Base-by-base conservation (phyloP, 1,139 yeast genomes). In the Diutina rugosa region DNA sequence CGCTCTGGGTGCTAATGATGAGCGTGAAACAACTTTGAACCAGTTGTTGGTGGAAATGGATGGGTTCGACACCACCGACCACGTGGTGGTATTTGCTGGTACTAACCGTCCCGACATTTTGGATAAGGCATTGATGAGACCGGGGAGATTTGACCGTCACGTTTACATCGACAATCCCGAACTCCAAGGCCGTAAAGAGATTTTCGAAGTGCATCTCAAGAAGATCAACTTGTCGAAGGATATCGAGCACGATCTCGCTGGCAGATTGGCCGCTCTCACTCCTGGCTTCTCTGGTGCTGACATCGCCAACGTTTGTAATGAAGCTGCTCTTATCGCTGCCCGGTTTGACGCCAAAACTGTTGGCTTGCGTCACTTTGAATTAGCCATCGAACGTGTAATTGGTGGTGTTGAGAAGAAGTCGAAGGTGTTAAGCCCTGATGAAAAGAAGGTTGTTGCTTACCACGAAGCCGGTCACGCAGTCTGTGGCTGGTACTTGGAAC, bases 401-500 rank as follows among this genome's bases (percentile, higher is more conserved):
- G 98, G 97, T 8, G 99, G 99, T 48, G 74, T 93, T 60, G 99
- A 93, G 70, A 89, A 89, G 76, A 91, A 91, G 69, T 82, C 95
- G 4, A 84, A 88, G 65, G 84, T 93, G 10, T 76, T 93, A 61
- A 82, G 87, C 35, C 84, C 87, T 6, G 93, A 87, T 59, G 97
- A 93, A 70, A 88, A 90, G 70, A 83, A 75, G 60, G 83, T 90
- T 55, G 97, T 93, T 58, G 99, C 99, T 0, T 95, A 89, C 67
- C 99, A 93, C 68, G 99, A 93, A 72, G 99, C 99, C 2, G 99
- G 99, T 0, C 99, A 93, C 70, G 99, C 99, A 4, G 84, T 93
- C 59, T 91, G 98, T 72, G 99, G 99, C 12, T 93, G 99, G 99
- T 90, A 74, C 67, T 78, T 93, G 65, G 81, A 84, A 71, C 80